phyloP scores from a whole-genome alignment of 2,329 filamentous ascomycete genomes.

The Fusarium marasasianum region DNA sequence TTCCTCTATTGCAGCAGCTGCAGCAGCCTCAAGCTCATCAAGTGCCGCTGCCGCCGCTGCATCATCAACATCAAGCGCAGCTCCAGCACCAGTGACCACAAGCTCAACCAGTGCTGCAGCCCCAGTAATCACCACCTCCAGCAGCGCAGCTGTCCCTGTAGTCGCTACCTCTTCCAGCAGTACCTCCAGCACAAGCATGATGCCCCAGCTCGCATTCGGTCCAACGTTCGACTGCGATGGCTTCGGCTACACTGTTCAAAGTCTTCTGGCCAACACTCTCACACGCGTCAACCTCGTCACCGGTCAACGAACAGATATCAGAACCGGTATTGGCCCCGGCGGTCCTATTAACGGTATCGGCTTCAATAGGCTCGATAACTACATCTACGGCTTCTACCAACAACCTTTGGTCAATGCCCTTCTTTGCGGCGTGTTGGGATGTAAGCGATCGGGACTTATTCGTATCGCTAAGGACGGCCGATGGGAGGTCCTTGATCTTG shows the following conservation, averaged over 20 bases:
- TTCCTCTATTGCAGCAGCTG: neutral
- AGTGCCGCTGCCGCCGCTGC: neutral
- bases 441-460: slow-evolving; percentile 6
- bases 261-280: neutral
- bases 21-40: neutral
- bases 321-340: neutral
- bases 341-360: slow-evolving; percentile 27
- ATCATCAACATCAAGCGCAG: neutral
- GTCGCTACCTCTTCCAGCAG: neutral
- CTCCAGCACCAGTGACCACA: neutral
- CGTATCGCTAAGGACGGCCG: slow-evolving; percentile 22
- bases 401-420: accelerated
- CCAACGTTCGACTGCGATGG: slow-evolving; percentile 28
- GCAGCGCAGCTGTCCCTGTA: neutral
- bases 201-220: neutral
- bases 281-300: slow-evolving; percentile 11
- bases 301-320: neutral
- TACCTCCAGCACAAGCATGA: neutral
- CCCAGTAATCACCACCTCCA: neutral
- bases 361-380: slow-evolving; percentile 35
- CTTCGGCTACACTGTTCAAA: slow-evolving; percentile 15
- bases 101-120: neutral
- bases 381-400: slow-evolving; percentile 32
- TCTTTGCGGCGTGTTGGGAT: neutral
- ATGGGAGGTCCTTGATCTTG: neutral